A percentile compares a stretch with the other conserved stretches of the same genome.
phyloP scores from a whole-genome alignment of 163 green algal genomes.

The Volvox carteri region DNA sequence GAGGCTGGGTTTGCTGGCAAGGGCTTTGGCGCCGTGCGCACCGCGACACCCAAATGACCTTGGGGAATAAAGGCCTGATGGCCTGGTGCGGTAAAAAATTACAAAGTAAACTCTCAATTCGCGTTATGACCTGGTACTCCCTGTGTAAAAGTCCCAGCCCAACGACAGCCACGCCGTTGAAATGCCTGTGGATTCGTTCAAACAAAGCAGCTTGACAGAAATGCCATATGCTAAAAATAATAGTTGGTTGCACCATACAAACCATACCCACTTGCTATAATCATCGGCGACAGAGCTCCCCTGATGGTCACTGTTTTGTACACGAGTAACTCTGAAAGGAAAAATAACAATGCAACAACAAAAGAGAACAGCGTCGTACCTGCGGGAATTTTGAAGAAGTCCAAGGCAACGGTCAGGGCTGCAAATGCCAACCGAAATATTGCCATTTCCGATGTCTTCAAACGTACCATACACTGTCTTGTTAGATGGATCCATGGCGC shows the following conservation, averaged over 20 bases:
- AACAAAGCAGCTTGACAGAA: too few relatives aligned
- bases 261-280: conserved; percentile 76
- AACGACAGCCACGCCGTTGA: conserved; percentile 84
- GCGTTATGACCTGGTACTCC: not conserved
- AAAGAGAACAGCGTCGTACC: conserved; percentile 87
- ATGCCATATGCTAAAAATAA: too few relatives aligned
- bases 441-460: not conserved
- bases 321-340: conserved; percentile 79
- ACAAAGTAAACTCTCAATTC: not conserved
- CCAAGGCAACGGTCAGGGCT: not conserved
- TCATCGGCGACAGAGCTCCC: conserved; percentile 73
- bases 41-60: too few relatives aligned
- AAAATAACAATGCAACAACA: conserved; percentile 81
- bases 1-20: too few relatives aligned
- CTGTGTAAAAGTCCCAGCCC: conserved; percentile 89
- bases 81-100: too few relatives aligned
- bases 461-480: conserved; percentile 83
- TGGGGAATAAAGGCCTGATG: too few relatives aligned
- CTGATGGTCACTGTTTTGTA: conserved; percentile 80
- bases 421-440: not conserved
- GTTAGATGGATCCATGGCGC: conserved; percentile 80
- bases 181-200: conserved; percentile 71
- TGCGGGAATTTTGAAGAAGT: too few relatives aligned
- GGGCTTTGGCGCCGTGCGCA: too few relatives aligned
- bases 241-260: too few relatives aligned